phyloP scores from a whole-genome alignment of 1,139 yeast species.

The Pichia kudriavzevii region DNA sequence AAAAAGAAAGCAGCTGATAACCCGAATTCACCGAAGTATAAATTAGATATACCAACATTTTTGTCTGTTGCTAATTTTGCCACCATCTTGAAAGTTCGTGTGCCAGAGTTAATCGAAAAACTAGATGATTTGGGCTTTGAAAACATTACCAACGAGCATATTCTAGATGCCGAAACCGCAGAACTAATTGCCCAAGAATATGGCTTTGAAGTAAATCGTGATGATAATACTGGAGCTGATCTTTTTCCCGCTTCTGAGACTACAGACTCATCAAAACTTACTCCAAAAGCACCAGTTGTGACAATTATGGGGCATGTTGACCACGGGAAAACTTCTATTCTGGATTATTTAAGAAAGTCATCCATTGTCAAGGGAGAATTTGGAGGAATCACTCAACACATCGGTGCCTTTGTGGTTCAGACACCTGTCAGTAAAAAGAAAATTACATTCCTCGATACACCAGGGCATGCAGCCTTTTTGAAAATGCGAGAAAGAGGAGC shows the following conservation, averaged over 20 bases:
- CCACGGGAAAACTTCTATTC: conserved; percentile 93
- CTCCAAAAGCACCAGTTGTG: conserved; percentile 83
- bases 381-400: conserved; percentile 98
- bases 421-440: conserved; percentile 67
- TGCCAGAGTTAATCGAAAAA: conserved; percentile 50
- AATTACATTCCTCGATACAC: conserved; percentile 91
- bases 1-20: conserved; percentile 10
- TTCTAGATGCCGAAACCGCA: conserved; percentile 81
- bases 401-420: conserved; percentile 88
- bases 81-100: conserved; percentile 57
- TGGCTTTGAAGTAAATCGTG: conserved; percentile 59
- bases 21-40: conserved; percentile 16
- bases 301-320: conserved; percentile 99
- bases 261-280: conserved; percentile 32
- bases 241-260: conserved; percentile 43
- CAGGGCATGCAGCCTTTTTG: conserved; percentile 96
- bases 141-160: conserved; percentile 66
- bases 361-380: conserved; percentile 77
- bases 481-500: conserved; percentile 98
- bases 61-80: conserved; percentile 73
- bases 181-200: conserved; percentile 82
- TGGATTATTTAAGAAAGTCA: conserved; percentile 79
- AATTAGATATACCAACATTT: conserved; percentile 59
- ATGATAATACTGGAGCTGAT: conserved; percentile 58
- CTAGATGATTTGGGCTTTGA: conserved; percentile 70